phyloP scores from a whole-genome alignment of 139 green algal genomes.

The Nannochloris sp. region DNA sequence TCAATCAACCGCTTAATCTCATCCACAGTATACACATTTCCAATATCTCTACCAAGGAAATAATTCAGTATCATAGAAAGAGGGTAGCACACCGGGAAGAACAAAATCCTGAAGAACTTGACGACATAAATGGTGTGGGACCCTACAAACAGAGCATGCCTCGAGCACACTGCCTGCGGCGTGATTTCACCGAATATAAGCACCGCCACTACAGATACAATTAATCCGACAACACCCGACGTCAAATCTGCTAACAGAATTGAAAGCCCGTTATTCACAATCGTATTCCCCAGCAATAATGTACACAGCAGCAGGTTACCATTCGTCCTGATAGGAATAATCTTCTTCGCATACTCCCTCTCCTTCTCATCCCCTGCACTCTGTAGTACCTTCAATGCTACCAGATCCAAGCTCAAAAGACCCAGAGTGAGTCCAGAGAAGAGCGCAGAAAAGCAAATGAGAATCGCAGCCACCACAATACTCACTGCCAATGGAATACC shows the following conservation, averaged over 20 bases:
- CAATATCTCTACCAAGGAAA: slow-evolving; percentile 49
- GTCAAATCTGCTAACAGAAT: slow-evolving; percentile 52
- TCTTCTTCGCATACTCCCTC: slow-evolving; percentile 18
- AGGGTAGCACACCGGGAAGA: slow-evolving; percentile 47
- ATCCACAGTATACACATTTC: slow-evolving; percentile 8
- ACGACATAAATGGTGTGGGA: slow-evolving; percentile 66
- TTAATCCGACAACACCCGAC: slow-evolving; percentile 33
- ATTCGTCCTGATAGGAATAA: slow-evolving; percentile 21
- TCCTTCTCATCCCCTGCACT: slow-evolving; percentile 26
- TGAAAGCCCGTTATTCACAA: slow-evolving; percentile 38
- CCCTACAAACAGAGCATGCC: slow-evolving; percentile 71
- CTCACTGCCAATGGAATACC: not conserved
- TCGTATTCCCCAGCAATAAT: slow-evolving; percentile 42
- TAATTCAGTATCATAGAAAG: slow-evolving; percentile 70
- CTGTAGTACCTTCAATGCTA: slow-evolving; percentile 34
- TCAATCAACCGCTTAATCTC: slow-evolving; percentile 33
- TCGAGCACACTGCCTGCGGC: slow-evolving; percentile 60
- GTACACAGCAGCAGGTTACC: slow-evolving; percentile 45
- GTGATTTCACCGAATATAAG: slow-evolving; percentile 53
- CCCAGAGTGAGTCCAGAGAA: slow-evolving; percentile 61
- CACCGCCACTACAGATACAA: slow-evolving; percentile 32
- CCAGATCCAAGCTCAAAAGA: slow-evolving; percentile 31
- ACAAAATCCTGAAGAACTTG: slow-evolving; percentile 47
- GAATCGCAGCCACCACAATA: not conserved
- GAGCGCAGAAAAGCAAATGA: slow-evolving; percentile 41